Percentiles rank a stretch among this genome's conserved stretches.
These are phyloP conservation scores for Neurospora sp. DNA, from an alignment of 495 filamentous ascomycete species.

Conservation along the genomic window DNA sequence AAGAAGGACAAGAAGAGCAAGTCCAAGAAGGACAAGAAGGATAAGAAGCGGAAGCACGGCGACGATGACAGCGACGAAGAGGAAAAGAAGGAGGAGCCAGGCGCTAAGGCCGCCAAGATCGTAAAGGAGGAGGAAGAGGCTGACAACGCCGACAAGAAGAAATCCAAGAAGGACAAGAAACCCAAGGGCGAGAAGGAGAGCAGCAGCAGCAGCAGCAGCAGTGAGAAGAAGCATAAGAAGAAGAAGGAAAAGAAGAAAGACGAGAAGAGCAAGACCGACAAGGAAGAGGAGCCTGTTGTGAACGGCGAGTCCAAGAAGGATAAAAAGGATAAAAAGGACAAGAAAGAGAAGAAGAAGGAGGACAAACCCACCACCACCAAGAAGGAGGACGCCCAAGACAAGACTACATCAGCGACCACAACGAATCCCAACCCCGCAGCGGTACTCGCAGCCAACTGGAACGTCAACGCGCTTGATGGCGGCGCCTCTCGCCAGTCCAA, in stretches of 20 bases:
- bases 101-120: not conserved
- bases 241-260: constrained; percentile 1
- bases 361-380: constrained; percentile 1
- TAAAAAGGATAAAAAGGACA: constrained; percentile 6
- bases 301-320: constrained; percentile 4
- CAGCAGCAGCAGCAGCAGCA: not conserved
- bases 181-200: not conserved
- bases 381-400: constrained; percentile 1
- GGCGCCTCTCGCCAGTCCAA: constrained; percentile 42
- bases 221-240: constrained; percentile 7
- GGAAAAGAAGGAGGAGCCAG: not conserved
- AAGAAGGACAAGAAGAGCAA: not conserved
- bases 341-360: constrained; percentile 6
- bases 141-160: constrained; percentile 4
- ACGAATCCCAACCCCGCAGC: not conserved
- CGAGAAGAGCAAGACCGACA: not conserved
- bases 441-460: constrained; percentile 36
- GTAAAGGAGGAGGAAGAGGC: constrained; percentile 1
- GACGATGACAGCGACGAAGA: constrained; percentile 3
- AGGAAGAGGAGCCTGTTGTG: not conserved
- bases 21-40: constrained; percentile 5
- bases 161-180: constrained; percentile 3
- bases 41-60: constrained; percentile 1
- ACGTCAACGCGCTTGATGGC: constrained; percentile 41
- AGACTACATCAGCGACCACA: not conserved